Conservation (phyloP, 2,329 filamentous ascomycete species). For the Fusarium caatingaense region DNA sequence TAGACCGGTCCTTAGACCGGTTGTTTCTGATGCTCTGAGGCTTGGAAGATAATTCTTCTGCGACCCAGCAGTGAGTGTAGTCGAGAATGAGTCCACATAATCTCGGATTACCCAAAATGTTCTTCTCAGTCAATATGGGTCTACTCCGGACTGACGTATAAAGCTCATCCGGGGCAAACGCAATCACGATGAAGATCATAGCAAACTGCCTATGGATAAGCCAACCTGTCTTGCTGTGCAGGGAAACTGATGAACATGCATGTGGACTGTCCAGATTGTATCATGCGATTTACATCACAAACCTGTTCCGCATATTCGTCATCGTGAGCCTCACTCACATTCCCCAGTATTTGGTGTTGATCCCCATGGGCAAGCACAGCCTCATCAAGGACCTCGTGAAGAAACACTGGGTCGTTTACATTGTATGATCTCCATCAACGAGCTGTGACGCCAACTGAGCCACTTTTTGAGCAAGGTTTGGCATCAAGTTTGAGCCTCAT, state of each 20-base stretch:
- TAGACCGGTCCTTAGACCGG: not conserved
- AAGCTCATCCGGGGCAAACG: not conserved
- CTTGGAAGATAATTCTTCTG: not conserved
- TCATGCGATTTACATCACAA: not conserved
- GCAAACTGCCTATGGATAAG: not conserved
- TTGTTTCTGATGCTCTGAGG: not conserved
- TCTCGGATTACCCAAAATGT: not conserved
- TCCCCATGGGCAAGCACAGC: not conserved
- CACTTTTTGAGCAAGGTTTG: conserved; percentile 3
- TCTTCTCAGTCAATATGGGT: not conserved
- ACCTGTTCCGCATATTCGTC: not conserved
- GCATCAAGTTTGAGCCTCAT: not conserved
- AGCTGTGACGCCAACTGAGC: not conserved
- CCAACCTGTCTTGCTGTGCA: too few relatives aligned
- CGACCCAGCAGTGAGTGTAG: not conserved
- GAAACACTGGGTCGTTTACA: not conserved
- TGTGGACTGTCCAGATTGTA: not conserved
- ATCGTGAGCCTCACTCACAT: not conserved
- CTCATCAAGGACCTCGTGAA: not conserved
- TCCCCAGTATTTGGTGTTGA: not conserved
- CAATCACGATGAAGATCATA: not conserved
- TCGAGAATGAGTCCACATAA: not conserved
- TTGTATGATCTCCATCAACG: not conserved
- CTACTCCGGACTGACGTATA: conserved; percentile 10
- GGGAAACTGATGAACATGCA: not conserved